phyloP scores from a whole-genome alignment of 352 stramenopile genomes.

The Pythium dissotocum region DNA sequence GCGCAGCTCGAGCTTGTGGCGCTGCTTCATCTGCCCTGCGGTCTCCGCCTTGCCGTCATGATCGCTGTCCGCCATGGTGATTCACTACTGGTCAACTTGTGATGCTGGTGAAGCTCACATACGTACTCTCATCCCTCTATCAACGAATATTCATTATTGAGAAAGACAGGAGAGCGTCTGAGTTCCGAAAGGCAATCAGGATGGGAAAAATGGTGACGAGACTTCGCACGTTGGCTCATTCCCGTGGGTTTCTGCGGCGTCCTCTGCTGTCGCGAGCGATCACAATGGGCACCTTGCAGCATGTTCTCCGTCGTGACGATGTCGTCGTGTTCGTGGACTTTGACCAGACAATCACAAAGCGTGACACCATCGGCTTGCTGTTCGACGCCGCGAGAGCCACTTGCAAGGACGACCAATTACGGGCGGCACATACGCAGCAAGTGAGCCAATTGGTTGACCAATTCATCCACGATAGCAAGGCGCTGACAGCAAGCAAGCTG shows the following conservation, averaged over 20 bases:
- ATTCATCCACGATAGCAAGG: conserved; percentile 3
- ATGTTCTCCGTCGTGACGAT: neutral
- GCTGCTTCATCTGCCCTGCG: conserved; percentile 79
- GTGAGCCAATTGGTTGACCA: conserved; percentile 35
- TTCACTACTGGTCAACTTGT: neutral
- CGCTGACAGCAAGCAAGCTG: neutral
- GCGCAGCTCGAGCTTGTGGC: conserved; percentile 84
- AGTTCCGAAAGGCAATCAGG: neutral
- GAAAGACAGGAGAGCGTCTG: conserved; percentile 6
- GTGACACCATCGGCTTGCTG: conserved; percentile 60
- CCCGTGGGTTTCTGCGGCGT: neutral
- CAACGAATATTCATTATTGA: neutral
- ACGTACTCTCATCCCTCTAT: conserved; percentile 2
- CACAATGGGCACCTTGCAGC: neutral
- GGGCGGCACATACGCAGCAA: conserved; percentile 17
- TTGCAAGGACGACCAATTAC: neutral
- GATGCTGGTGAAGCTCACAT: neutral
- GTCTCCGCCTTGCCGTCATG: conserved; percentile 59
- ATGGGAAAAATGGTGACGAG: neutral
- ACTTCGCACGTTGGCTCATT: neutral
- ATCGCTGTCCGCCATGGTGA: conserved; percentile 27
- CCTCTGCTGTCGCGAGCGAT: neutral
- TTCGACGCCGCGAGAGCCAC: conserved; percentile 36
- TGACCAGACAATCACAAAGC: conserved; percentile 66
- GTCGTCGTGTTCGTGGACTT: conserved; percentile 72